Evolutionary conservation across 192 early-diverging fungal species (phyloP).

Genomic region (Backusella luteola): DNA sequence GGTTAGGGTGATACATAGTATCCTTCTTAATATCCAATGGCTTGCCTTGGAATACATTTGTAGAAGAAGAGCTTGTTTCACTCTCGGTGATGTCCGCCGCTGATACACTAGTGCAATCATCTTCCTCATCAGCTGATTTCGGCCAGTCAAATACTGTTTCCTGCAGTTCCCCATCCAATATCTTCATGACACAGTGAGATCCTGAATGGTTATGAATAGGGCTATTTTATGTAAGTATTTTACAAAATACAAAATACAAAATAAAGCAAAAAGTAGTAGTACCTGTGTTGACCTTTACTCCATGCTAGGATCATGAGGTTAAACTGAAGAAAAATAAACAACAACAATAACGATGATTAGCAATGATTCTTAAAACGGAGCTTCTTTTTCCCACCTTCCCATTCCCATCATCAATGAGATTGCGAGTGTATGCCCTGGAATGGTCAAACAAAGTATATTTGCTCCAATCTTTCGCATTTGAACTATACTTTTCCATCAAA

Average conservation of each 20-base stretch:
- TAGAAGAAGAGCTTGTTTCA: constrained; percentile 22
- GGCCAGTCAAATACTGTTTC: constrained; percentile 85
- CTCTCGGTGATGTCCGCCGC: constrained; percentile 28
- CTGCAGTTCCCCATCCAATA: constrained; percentile 76
- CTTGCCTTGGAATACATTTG: constrained; percentile 5
- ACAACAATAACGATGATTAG: neutral
- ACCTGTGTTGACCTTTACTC: constrained; percentile 66
- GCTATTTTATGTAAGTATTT: constrained; percentile 39
- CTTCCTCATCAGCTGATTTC: neutral
- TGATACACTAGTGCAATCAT: constrained; percentile 27
- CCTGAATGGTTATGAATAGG: constrained; percentile 91
- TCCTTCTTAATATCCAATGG: constrained; percentile 44
- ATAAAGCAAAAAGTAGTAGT: constrained; percentile 7
- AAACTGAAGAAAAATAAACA: constrained; percentile 46
- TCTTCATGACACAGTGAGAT: constrained; percentile 91
- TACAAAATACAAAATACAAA: too few species aligned
- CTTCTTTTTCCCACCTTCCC: constrained; percentile 52
- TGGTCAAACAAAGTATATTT: constrained; percentile 75
- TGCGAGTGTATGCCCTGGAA: constrained; percentile 76
- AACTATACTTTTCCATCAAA: constrained; percentile 68
- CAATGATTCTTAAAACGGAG: neutral
- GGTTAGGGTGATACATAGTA: constrained; percentile 52
- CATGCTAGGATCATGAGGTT: constrained; percentile 91
- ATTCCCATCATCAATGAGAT: constrained; percentile 87
- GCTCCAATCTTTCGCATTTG: constrained; percentile 70